phyloP scores from a whole-genome alignment of 1,284 basidiomycete species.

The Puccinia hordei region DNA sequence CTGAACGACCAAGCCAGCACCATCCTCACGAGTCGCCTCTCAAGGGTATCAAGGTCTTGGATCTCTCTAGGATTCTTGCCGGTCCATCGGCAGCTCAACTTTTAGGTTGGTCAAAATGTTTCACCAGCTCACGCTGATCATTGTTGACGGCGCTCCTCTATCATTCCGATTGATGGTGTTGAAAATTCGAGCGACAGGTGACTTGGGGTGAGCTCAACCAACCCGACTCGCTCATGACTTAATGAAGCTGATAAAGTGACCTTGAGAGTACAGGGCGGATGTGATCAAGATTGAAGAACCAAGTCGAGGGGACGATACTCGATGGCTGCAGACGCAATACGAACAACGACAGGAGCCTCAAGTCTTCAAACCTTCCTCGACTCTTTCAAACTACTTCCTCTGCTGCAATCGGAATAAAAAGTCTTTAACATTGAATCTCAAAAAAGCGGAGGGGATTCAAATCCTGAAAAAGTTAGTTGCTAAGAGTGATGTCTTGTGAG shows the following conservation, averaged over 20 bases:
- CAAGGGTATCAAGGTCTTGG: constrained; percentile 75
- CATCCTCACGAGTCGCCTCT: constrained; percentile 66
- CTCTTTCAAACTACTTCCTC: constrained; percentile 84
- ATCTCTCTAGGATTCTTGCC: constrained; percentile 83
- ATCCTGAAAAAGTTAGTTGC: constrained; percentile 74
- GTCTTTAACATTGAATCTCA: constrained; percentile 79
- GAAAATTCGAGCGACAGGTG: constrained; percentile 5
- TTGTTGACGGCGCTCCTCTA: constrained; percentile 45
- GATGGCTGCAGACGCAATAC: constrained; percentile 63
- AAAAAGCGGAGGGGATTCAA: constrained; percentile 73
- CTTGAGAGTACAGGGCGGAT: constrained; percentile 68
- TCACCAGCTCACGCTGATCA: constrained; percentile 52
- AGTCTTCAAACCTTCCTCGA: constrained; percentile 66
- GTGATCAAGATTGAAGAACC: constrained; percentile 72
- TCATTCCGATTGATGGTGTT: neutral
- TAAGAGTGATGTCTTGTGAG: constrained; percentile 69
- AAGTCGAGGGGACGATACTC: constrained; percentile 82
- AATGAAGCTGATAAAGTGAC: neutral
- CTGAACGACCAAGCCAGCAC: neutral
- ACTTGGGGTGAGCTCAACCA: constrained; percentile 40
- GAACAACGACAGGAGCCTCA: constrained; percentile 62
- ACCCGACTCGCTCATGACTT: neutral
- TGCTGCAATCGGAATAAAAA: constrained; percentile 81
- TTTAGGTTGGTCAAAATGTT: constrained; percentile 57
- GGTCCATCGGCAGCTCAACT: constrained; percentile 80